Conservation (phyloP, 805 yeast species). For the Spencermartinsiella europaea region DNA sequence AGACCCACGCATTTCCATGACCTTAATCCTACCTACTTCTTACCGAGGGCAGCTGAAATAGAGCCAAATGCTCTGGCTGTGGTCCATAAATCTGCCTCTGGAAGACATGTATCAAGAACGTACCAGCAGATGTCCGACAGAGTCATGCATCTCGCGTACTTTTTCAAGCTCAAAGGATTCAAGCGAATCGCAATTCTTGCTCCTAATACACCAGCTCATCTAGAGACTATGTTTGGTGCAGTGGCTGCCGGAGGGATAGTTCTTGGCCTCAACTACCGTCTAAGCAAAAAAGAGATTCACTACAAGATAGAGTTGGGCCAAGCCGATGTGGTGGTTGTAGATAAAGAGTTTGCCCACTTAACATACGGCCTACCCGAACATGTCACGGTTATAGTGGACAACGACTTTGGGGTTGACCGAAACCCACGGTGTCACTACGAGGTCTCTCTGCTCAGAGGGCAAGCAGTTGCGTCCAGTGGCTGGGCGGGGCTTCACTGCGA, state of each 20-base stretch:
- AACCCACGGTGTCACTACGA: conserved; percentile 14
- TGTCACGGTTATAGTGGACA: conserved; percentile 18
- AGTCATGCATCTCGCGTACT: conserved; percentile 29
- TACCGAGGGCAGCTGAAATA: conserved; percentile 32
- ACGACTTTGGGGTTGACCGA: conserved; percentile 9
- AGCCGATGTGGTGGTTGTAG: conserved; percentile 28
- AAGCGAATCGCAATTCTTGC: conserved; percentile 30
- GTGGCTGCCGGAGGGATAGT: conserved; percentile 32
- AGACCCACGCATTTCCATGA: conserved; percentile 25
- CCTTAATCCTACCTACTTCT: conserved; percentile 32
- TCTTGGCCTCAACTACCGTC: conserved; percentile 33
- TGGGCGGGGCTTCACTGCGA: conserved; percentile 23
- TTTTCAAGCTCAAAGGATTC: conserved; percentile 21
- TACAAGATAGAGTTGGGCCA: conserved; percentile 28
- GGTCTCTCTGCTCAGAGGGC: not conserved
- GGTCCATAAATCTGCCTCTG: conserved; percentile 26
- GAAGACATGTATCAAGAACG: conserved; percentile 19
- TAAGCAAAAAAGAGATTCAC: conserved; percentile 28
- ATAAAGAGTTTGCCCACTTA: conserved; percentile 25
- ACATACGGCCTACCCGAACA: conserved; percentile 11
- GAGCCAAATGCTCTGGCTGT: conserved; percentile 34
- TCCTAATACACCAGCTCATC: conserved; percentile 34
- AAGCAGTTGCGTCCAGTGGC: conserved; percentile 14
- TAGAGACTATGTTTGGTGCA: conserved; percentile 32
- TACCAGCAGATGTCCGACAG: conserved; percentile 28